phyloP scores from a whole-genome alignment of 1,139 yeast genomes.

The Nakaseomyces bracarensis region DNA sequence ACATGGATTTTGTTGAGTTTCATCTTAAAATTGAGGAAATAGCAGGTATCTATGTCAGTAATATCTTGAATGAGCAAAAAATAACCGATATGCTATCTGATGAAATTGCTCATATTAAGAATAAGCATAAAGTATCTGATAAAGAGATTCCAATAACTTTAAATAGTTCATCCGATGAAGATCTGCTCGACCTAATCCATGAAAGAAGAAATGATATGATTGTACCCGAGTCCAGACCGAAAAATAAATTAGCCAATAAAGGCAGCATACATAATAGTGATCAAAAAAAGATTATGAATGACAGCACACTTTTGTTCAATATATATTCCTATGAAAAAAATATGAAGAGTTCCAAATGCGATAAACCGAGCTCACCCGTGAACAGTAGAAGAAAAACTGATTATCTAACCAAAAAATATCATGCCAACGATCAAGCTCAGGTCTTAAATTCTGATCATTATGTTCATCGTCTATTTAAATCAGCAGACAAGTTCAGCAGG shows the following conservation, averaged over 20 bases:
- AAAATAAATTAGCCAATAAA: too few relatives aligned
- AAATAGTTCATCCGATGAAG: background rate
- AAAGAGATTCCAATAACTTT: background rate
- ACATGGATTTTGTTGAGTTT: background rate
- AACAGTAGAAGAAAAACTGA: too few relatives aligned
- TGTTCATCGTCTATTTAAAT: too few relatives aligned
- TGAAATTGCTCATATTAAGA: background rate
- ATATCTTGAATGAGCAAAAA: background rate
- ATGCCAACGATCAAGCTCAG: background rate
- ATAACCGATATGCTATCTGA: background rate
- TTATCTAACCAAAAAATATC: background rate
- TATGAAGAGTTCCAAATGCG: too few relatives aligned
- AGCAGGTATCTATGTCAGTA: background rate
- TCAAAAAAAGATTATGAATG: background rate
- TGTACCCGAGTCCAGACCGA: too few relatives aligned
- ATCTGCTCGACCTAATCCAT: background rate
- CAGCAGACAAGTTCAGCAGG: background rate
- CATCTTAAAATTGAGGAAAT: background rate
- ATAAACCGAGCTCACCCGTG: too few relatives aligned
- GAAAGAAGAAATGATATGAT: too few relatives aligned
- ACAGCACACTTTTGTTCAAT: background rate
- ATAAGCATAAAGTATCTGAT: background rate
- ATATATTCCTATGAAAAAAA: too few relatives aligned
- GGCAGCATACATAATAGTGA: too few relatives aligned
- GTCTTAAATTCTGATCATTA: too few relatives aligned